Evolutionary conservation across 768 basidiomycete genomes (phyloP), one percentile per base, ranked within the genome.

Genomic region (Tulasnella sp.): DNA sequence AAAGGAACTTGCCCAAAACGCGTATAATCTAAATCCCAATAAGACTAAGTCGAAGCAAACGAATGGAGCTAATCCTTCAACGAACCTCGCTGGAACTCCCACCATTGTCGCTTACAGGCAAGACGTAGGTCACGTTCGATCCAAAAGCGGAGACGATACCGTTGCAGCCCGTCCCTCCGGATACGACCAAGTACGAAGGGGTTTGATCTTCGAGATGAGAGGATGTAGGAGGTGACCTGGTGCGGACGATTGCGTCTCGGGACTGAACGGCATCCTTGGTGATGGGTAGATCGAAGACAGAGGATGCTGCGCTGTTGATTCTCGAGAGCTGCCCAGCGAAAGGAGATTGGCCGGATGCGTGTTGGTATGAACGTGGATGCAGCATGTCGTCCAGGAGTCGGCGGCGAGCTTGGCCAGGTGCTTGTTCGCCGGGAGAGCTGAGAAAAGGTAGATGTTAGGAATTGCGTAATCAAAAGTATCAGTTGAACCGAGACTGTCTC

Each of bases 41-140:
- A 39, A 4, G 69, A 29, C 19, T 72, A 29, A 72, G n/a, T 37
- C 37, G 52, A 62, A 34, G 70, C 70, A 37, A n/a, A 22, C 36
- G 9, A 19, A 63, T 64, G 52, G 47, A 52, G 47, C 47, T n/a
- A 22, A n/a, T 52, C 26, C 47, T 19, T 52, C 47, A 26, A 72
- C 71, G 42, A 29, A 75, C 74, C 68, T 97, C 95, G 75, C 91
- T 92, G 2, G 94, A 96, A 3, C 92, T 94, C 59, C 95, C 95
- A 1, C 95, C 95, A 79, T 98, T 94, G 78, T 98, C 95, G 6
- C 94, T 95, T 37, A 98, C 92, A 5, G 95, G 95, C 39, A 98
- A 83, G 32, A 95, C 89, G 77, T 95, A 94, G 77, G 87, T 89
- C 29, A 91, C 88, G 74, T 83, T 77, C 19, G 83, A 80, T 2